Conservation (phyloP, 2,329 filamentous ascomycete species). For the Gaeumannomyces sp. region DNA sequence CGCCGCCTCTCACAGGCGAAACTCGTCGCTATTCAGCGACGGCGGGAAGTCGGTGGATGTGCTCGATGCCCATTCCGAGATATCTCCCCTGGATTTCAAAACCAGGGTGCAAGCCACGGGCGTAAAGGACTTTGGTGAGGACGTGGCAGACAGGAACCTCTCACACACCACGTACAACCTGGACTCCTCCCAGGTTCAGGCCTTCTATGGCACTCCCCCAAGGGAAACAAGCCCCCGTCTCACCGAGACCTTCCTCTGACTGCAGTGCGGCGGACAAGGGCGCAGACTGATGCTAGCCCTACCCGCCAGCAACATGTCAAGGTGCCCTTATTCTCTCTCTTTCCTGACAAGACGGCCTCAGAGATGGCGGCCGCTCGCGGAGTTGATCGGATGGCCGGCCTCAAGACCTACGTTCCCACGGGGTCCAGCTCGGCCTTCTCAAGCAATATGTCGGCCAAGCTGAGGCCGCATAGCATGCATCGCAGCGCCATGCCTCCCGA, state of each 20-base stretch:
- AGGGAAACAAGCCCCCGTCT: constrained; percentile 15
- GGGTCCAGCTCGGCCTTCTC: neutral
- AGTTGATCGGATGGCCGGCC: neutral
- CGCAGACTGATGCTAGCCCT: neutral
- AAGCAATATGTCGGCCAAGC: constrained; percentile 1
- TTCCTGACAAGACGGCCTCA: constrained; percentile 11
- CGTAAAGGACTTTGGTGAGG: constrained; percentile 53
- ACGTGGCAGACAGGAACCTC: constrained; percentile 58
- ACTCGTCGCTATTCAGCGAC: constrained; percentile 27
- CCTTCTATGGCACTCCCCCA: constrained; percentile 26
- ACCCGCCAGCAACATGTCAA: constrained; percentile 12
- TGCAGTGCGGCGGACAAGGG: neutral
- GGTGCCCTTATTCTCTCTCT: constrained; percentile 14
- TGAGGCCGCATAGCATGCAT: constrained; percentile 1
- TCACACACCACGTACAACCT: constrained; percentile 29
- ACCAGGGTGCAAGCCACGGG: constrained; percentile 44
- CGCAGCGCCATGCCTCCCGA: neutral
- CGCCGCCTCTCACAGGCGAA: constrained; percentile 19
- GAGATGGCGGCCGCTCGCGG: neutral
- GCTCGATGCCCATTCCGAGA: constrained; percentile 50
- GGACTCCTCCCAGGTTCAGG: constrained; percentile 27
- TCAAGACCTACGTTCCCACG: constrained; percentile 13
- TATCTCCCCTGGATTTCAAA: constrained; percentile 41
- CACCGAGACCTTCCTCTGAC: constrained; percentile 12
- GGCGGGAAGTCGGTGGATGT: constrained; percentile 41